Base-by-base conservation (phyloP, 2,329 filamentous ascomycete genomes). In the Xylariaceae sp. region DNA sequence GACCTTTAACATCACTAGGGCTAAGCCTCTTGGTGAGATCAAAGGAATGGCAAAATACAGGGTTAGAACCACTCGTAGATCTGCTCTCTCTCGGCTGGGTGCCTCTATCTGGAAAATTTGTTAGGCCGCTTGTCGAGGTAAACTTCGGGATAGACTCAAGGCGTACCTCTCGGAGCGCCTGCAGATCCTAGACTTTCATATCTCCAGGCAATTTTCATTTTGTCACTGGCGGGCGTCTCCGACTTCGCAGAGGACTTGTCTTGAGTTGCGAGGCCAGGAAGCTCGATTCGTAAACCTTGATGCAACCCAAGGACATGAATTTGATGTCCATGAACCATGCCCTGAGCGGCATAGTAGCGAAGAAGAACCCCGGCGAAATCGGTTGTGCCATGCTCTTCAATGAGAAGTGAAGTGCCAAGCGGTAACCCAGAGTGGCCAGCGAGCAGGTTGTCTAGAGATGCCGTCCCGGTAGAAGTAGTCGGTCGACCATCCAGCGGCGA, bases 181-280 rank as follows among this genome's bases (percentile, higher is more conserved):
- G 87, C 87, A 62, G 89, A 88, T 16, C 89, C 89, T 50, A 98
- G 74, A 32, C 86, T 84, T 74, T 98, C 93, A 75, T 99, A 99
- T 72, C 95, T 84, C 95, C 95, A 99, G 2, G 95, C 95, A 77
- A 99, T 99, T 77, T 96, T 98, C 95, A 99, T 98, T 74, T 88
- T 93, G 60, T 93, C 89, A 14, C 81, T 80, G 2, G 74, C 67
- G 2, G 71, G 63, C 16, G 69, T 52, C 40, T 79, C 76, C 29
- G 79, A 65, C 52, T 72, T 76, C 65, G 63, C 57, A 42, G 68
- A 70, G 78, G 48, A 79, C 74, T 61, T 71, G 46, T 67, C 64
- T 16, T 74, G 71, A 9, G 67, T 75, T 1, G 79, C 81, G 32
- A 96, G 72, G 0, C 89, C 93, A 2, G 95, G 95, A 20, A 99